Conservation (phyloP, 352 stramenopile genomes). For the Globisporangium cederbergense region DNA sequence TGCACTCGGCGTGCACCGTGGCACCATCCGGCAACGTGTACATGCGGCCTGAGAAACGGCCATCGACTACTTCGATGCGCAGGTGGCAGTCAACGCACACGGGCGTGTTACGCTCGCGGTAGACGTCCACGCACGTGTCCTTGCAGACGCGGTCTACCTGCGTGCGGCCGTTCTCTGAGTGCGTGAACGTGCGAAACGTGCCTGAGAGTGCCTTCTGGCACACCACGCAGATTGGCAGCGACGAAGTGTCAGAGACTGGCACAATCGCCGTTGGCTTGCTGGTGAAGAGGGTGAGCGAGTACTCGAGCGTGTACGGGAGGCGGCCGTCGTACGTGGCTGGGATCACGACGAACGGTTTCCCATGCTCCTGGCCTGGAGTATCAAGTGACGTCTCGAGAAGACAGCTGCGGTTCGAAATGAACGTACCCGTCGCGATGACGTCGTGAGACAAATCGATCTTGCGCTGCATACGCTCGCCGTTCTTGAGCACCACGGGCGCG, state of each 20-base stretch:
- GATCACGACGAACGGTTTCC: conserved; percentile 61
- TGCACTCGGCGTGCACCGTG: conserved; percentile 78
- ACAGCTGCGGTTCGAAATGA: conserved; percentile 84
- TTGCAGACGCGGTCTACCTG: conserved; percentile 80
- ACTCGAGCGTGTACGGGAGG: conserved; percentile 47
- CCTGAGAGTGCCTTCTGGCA: conserved; percentile 58
- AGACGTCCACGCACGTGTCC: conserved; percentile 61
- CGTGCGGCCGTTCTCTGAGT: conserved; percentile 40
- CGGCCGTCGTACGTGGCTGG: conserved; percentile 66
- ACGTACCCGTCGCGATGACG: conserved; percentile 75
- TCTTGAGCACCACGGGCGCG: conserved; percentile 72
- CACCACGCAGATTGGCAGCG: conserved; percentile 61
- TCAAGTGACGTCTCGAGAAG: conserved; percentile 53
- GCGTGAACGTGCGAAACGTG: conserved; percentile 68
- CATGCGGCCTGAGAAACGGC: conserved; percentile 73
- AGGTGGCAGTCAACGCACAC: conserved; percentile 73
- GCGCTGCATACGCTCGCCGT: conserved; percentile 55
- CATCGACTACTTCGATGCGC: conserved; percentile 72
- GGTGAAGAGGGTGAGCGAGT: conserved; percentile 55
- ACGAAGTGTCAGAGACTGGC: conserved; percentile 56
- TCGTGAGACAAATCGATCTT: conserved; percentile 83
- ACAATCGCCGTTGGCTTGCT: conserved; percentile 57
- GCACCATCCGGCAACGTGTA: conserved; percentile 76
- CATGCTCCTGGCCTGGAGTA: conserved; percentile 21
- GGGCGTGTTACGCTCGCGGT: conserved; percentile 71